Percentiles rank a stretch among this genome's conserved stretches.
These are phyloP conservation scores for Spencermartinsiella ligniputridi DNA, from an alignment of 1,139 yeast genomes.

Conservation along the genomic window DNA sequence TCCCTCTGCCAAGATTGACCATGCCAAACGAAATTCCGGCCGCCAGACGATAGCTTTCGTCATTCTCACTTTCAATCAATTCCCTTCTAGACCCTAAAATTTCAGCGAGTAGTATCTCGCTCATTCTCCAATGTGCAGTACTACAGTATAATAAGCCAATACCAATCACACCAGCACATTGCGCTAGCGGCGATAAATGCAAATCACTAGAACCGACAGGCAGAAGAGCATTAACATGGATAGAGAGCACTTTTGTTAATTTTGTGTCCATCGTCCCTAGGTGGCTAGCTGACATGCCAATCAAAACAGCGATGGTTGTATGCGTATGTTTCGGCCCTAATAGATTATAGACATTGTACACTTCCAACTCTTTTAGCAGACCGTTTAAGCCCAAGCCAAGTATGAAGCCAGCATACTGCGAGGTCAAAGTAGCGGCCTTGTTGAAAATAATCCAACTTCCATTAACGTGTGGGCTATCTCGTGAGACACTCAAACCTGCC, in stretches of 20 bases:
- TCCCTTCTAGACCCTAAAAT: constrained; percentile 18
- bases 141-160: constrained; percentile 78
- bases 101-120: constrained; percentile 57
- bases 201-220: constrained; percentile 91
- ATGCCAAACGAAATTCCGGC: constrained; percentile 88
- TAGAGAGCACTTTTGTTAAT: constrained; percentile 84
- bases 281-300: constrained; percentile 92
- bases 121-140: constrained; percentile 82
- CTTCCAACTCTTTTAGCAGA: constrained; percentile 75
- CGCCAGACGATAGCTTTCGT: constrained; percentile 82
- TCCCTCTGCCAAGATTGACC: constrained; percentile 79
- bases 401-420: constrained; percentile 95
- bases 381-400: constrained; percentile 91
- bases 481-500: constrained; percentile 74
- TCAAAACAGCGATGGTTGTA: constrained; percentile 78
- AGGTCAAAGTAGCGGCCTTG: constrained; percentile 62
- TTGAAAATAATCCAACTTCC: constrained; percentile 94
- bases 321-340: constrained; percentile 84
- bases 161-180: constrained; percentile 88
- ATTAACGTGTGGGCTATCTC: constrained; percentile 63
- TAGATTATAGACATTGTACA: constrained; percentile 95
- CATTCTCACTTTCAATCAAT: constrained; percentile 17
- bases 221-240: constrained; percentile 85
- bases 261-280: constrained; percentile 82
- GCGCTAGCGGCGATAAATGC: constrained; percentile 78